Base-by-base conservation (phyloP, 177 flowering plant species). In the Vitis hybrid region DNA sequence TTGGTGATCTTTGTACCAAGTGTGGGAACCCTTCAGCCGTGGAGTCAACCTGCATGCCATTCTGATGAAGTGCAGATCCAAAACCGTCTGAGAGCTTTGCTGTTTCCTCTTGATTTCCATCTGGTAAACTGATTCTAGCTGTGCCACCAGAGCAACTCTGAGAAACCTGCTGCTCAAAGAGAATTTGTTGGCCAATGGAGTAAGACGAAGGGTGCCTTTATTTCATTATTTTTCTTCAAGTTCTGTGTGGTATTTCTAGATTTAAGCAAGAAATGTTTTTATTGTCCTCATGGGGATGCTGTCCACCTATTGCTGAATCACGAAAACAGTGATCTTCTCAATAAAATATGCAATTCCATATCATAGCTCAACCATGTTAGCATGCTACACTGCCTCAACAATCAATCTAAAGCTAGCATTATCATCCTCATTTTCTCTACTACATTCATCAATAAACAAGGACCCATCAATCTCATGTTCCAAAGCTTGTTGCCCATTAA, bases 181-280 rank as follows among this genome's bases (percentile, higher is more conserved):
- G 73, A 57, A 87, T 87, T 2, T 82, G 80, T 56, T 81, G 79
- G 18, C 90, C 90, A 61, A 87, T 1, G 85, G 67, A 87, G 52
- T 14, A 79, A 2, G 56, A 84, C 70, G 48, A 64, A 73, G 11
- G 87, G 80, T 18, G 66, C 33, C 65, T 77, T 79, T 45, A 14
- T 22, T 19, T 77, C 75, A 57, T 33, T 60, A 45, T 56, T 63
- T 18, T 60, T 76, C 71, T 78, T 74, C 45, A 15, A 49, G 26
- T 12, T 61, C n/a, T 66, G 64, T 10, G 51, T 29, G 3, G 77
- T 49, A 58, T 66, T 76, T 39, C 80, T 79, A 61, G 75, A 73
- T 16, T 80, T 75, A 68, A 71, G 66, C 77, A 80, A 55, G 85
- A 77, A 12, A 76, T 21, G 13, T 74, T 72, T 26, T 73, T 75